These are phyloP conservation scores for Boletus patriciae DNA, from an alignment of 768 basidiomycete species.

Conservation along the genomic window DNA sequence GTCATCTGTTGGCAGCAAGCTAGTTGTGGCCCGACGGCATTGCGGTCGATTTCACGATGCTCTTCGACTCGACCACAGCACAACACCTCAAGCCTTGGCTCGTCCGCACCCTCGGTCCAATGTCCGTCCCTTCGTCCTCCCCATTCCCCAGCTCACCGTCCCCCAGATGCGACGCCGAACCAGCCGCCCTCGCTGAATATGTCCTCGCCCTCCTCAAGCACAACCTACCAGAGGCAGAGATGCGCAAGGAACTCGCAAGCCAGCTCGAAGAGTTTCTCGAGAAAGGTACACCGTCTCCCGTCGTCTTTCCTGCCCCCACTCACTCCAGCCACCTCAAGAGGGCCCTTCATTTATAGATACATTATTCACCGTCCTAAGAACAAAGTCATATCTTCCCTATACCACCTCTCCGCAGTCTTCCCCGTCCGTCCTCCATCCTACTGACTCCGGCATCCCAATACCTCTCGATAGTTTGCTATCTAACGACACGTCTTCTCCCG, in stretches of 20 bases:
- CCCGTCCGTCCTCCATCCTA: constrained; percentile 36
- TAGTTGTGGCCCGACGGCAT: background rate
- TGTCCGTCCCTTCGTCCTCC: constrained; percentile 45
- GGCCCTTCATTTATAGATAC: constrained; percentile 76
- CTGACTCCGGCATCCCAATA: constrained; percentile 75
- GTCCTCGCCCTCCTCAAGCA: constrained; percentile 91
- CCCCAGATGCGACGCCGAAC: constrained; percentile 91
- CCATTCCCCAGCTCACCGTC: background rate
- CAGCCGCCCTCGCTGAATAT: constrained; percentile 90
- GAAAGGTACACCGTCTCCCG: constrained; percentile 55
- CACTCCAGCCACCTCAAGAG: constrained; percentile 43
- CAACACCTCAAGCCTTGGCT: constrained; percentile 85
- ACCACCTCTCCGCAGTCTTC: constrained; percentile 42
- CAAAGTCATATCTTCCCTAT: constrained; percentile 85
- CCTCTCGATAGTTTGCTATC: constrained; percentile 66
- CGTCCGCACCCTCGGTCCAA: constrained; percentile 83
- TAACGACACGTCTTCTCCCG: constrained; percentile 45
- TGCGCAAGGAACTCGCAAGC: constrained; percentile 70
- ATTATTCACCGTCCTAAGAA: constrained; percentile 80
- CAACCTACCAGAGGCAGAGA: constrained; percentile 77
- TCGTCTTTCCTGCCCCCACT: constrained; percentile 4
- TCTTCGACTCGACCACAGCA: constrained; percentile 64
- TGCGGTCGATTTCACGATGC: constrained; percentile 42
- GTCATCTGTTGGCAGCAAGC: constrained; percentile 9
- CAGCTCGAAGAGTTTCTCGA: constrained; percentile 94